phyloP scores from a whole-genome alignment of 805 yeast species.

The Saitoella complicata region DNA sequence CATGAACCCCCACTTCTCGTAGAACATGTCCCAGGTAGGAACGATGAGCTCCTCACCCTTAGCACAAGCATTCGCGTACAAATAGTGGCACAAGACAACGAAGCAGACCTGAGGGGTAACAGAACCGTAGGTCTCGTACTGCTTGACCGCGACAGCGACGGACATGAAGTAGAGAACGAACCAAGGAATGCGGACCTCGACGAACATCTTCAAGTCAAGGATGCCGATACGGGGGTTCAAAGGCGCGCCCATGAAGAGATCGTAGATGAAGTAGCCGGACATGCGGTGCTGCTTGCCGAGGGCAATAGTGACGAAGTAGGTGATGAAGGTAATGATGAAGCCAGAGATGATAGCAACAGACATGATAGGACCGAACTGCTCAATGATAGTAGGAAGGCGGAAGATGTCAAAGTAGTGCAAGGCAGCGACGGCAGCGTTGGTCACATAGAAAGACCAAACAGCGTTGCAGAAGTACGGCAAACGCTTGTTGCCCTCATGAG shows the following conservation, averaged over 20 bases:
- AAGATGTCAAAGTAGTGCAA: constrained; percentile 64
- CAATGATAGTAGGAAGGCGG: constrained; percentile 58
- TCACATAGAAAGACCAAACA: constrained; percentile 60
- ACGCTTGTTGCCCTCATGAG: constrained; percentile 62
- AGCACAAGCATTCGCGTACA: constrained; percentile 91
- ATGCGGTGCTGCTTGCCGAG: constrained; percentile 64
- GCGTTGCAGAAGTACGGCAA: constrained; percentile 92
- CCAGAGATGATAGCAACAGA: constrained; percentile 77
- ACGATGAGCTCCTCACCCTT: constrained; percentile 96
- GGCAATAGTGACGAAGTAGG: constrained; percentile 52
- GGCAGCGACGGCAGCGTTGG: constrained; percentile 38
- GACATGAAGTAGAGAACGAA: constrained; percentile 68
- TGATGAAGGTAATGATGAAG: constrained; percentile 43
- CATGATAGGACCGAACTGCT: constrained; percentile 82
- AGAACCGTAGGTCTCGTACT: constrained; percentile 65
- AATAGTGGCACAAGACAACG: constrained; percentile 72
- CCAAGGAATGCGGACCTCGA: constrained; percentile 97
- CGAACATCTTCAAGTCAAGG: constrained; percentile 89
- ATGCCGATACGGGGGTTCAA: constrained; percentile 89
- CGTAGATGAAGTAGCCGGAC: constrained; percentile 84
- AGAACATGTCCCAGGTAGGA: constrained; percentile 99
- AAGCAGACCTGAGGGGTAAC: constrained; percentile 61
- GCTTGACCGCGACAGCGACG: constrained; percentile 58
- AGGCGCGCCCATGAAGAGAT: constrained; percentile 94
- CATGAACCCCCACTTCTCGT: constrained; percentile 99